Evolutionary conservation across 192 early-diverging fungal species (phyloP).

Genomic region (Coemansia sp.): DNA sequence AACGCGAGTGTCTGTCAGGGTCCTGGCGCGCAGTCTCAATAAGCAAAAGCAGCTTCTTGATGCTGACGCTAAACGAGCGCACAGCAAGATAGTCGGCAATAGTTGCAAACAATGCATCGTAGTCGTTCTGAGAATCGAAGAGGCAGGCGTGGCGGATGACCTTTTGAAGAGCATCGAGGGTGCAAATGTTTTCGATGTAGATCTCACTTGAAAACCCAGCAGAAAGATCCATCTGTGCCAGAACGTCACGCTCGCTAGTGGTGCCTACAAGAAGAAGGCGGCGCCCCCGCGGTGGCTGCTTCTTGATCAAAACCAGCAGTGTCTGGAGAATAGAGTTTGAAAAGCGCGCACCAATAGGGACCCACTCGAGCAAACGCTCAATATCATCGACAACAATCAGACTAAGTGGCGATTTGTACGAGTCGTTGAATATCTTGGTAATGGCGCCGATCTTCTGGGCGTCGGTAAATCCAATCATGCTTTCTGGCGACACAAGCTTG

Average conservation of each 20-base stretch:
- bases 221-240: slow-evolving; percentile 84
- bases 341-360: slow-evolving; percentile 91
- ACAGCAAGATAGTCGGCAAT: slow-evolving; percentile 60
- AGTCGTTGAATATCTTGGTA: slow-evolving; percentile 94
- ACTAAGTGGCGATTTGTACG: slow-evolving; percentile 93
- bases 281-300: slow-evolving; percentile 79
- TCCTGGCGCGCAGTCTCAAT: slow-evolving; percentile 92
- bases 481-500: slow-evolving; percentile 94
- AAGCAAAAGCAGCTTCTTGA: slow-evolving; percentile 91
- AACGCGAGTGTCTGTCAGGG: slow-evolving; percentile 35
- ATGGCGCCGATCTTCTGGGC: slow-evolving; percentile 80
- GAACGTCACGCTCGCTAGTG: slow-evolving; percentile 73
- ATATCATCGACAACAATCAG: slow-evolving; percentile 93
- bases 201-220: slow-evolving; percentile 84
- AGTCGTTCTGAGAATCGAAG: slow-evolving; percentile 68
- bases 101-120: slow-evolving; percentile 53
- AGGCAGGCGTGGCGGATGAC: slow-evolving; percentile 63
- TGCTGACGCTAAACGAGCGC: slow-evolving; percentile 68
- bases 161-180: slow-evolving; percentile 66
- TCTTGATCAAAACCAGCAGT: slow-evolving; percentile 88
- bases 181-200: slow-evolving; percentile 75
- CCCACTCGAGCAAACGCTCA: slow-evolving; percentile 93
- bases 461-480: slow-evolving; percentile 90
- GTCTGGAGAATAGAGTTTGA: slow-evolving; percentile 92
- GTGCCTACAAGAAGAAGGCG: slow-evolving; percentile 90